These are phyloP conservation scores for Beverwykella pulmonaria DNA, from an alignment of 495 filamentous ascomycete species.

Conservation along the genomic window DNA sequence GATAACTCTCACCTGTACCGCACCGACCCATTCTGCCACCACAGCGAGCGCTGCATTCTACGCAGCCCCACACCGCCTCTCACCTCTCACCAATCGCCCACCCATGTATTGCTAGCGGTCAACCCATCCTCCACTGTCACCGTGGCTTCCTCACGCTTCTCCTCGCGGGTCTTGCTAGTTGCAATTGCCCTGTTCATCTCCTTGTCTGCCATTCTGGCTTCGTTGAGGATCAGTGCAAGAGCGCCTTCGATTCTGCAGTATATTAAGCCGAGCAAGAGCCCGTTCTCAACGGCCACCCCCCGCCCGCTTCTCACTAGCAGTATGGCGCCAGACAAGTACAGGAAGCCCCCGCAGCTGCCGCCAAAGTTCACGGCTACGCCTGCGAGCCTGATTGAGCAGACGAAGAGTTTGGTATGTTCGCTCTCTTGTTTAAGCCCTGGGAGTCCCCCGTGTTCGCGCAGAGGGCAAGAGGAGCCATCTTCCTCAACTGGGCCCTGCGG, in stretches of 20 bases:
- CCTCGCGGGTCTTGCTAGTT: slow-evolving; percentile 51
- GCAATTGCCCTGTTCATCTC: slow-evolving; percentile 63
- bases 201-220: slow-evolving; percentile 75
- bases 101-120: neutral
- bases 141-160: slow-evolving; percentile 45
- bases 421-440: too few species aligned
- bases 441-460: too few species aligned
- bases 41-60: too few species aligned
- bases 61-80: too few species aligned
- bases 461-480: too few species aligned
- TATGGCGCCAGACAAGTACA: slow-evolving; percentile 68
- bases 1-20: neutral
- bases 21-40: neutral
- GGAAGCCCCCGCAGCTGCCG: slow-evolving; percentile 79
- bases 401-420: slow-evolving; percentile 59
- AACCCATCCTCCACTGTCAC: slow-evolving; percentile 27
- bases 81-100: neutral
- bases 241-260: slow-evolving; percentile 64
- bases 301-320: slow-evolving; percentile 61
- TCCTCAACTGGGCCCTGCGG: too few species aligned
- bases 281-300: slow-evolving; percentile 35
- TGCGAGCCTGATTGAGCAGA: slow-evolving; percentile 72
- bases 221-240: slow-evolving; percentile 64
- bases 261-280: slow-evolving; percentile 38
- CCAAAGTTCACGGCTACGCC: slow-evolving; percentile 85